phyloP scores from a whole-genome alignment of 2,329 filamentous ascomycete species.

The Xylariales sp. region DNA sequence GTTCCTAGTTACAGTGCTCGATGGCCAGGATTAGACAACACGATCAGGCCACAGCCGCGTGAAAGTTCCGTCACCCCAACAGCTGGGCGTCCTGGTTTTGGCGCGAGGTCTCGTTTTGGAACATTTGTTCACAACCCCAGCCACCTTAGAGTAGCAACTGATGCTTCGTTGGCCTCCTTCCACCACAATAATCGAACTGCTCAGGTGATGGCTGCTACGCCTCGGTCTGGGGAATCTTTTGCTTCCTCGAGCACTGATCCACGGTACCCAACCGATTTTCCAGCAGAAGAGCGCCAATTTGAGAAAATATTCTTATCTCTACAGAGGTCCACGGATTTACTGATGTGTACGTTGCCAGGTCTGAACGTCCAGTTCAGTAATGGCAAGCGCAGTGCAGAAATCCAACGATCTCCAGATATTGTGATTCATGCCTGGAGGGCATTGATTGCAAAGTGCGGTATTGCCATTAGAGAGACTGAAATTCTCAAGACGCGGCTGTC shows the following conservation, averaged over 20 bases:
- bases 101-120: slow-evolving; percentile 54
- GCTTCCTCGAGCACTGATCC: slow-evolving; percentile 64
- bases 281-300: slow-evolving; percentile 83
- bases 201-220: slow-evolving; percentile 71
- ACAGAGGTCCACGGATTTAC: slow-evolving; percentile 77
- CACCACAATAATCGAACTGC: slow-evolving; percentile 64
- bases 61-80: slow-evolving; percentile 67
- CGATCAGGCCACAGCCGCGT: slow-evolving; percentile 62
- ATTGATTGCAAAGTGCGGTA: slow-evolving; percentile 77
- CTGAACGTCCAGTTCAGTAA: slow-evolving; percentile 74
- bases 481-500: slow-evolving; percentile 78
- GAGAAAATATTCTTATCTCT: slow-evolving; percentile 85
- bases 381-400: slow-evolving; percentile 72
- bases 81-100: slow-evolving; percentile 57
- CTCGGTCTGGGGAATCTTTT: slow-evolving; percentile 86
- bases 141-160: slow-evolving; percentile 68
- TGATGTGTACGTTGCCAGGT: slow-evolving; percentile 76
- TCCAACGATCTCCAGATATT: slow-evolving; percentile 68
- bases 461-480: slow-evolving; percentile 78
- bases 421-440: slow-evolving; percentile 74
- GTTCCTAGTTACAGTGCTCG: slow-evolving; percentile 43
- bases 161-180: slow-evolving; percentile 62
- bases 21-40: slow-evolving; percentile 56
- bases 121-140: slow-evolving; percentile 61
- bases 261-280: slow-evolving; percentile 70